Conservation (phyloP, 1,284 basidiomycete genomes). For the Ceratobasidium theobromae region DNA sequence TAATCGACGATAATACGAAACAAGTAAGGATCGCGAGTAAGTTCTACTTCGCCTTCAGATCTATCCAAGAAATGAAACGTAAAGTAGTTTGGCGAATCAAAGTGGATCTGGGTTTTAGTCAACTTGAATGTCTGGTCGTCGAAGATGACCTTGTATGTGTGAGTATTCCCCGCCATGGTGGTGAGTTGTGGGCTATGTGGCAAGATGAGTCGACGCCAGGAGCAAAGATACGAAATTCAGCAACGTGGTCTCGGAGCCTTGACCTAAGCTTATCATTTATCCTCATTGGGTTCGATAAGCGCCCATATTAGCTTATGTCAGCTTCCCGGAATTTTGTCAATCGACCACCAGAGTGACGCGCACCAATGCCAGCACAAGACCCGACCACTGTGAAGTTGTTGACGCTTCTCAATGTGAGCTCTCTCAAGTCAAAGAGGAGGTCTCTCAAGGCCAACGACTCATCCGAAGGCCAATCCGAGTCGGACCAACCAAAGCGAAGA, state of each 20-base stretch:
- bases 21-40: conserved; percentile 18
- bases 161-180: not conserved
- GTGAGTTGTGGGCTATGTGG: not conserved
- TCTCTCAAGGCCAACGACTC: conserved; percentile 46
- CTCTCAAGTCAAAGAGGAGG: conserved; percentile 49
- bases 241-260: conserved; percentile 8
- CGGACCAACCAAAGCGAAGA: conserved; percentile 32
- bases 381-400: conserved; percentile 78
- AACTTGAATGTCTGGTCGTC: conserved; percentile 15
- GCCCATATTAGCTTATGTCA: conserved; percentile 4
- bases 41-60: conserved; percentile 16
- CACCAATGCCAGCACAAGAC: conserved; percentile 42
- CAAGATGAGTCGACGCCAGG: not conserved
- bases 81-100: conserved; percentile 31
- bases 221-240: not conserved
- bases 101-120: conserved; percentile 27
- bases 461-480: conserved; percentile 35
- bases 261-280: not conserved
- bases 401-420: conserved; percentile 92
- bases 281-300: not conserved
- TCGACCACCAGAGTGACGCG: conserved; percentile 10
- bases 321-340: conserved; percentile 11
- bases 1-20: conserved; percentile 28
- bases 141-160: conserved; percentile 18
- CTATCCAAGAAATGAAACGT: conserved; percentile 17